Evolutionary conservation across 306 rosid species (phyloP).

Genomic region (Vicia villosa): DNA sequence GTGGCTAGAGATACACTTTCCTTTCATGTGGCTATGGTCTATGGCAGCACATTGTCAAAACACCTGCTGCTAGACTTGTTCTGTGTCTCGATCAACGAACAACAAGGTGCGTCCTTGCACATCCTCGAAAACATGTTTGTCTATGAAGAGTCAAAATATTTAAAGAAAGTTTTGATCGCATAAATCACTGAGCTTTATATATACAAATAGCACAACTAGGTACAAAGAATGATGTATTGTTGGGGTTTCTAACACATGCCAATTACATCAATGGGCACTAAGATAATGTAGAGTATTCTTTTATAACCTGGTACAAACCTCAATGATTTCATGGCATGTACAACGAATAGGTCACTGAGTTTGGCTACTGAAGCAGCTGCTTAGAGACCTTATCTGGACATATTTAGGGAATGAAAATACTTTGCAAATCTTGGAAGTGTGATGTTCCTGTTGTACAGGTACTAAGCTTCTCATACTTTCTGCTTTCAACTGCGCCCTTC

Average conservation of each 20-base stretch:
- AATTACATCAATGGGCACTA: slow-evolving; percentile 11
- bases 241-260: slow-evolving; percentile 10
- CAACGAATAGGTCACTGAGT: slow-evolving; percentile 14
- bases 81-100: background rate
- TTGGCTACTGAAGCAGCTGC: slow-evolving; percentile 43
- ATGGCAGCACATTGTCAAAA: background rate
- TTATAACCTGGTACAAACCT: slow-evolving; percentile 1
- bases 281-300: slow-evolving; percentile 2
- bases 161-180: background rate
- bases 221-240: slow-evolving; percentile 25
- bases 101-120: background rate
- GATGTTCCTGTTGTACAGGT: slow-evolving; percentile 35
- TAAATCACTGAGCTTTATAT: slow-evolving; percentile 19
- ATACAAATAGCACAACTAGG: slow-evolving; percentile 23
- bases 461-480: slow-evolving; percentile 65
- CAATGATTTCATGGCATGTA: background rate
- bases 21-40: background rate
- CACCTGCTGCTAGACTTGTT: background rate
- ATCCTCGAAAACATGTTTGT: background rate
- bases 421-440: slow-evolving; percentile 29
- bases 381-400: slow-evolving; percentile 36
- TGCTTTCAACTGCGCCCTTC: slow-evolving; percentile 73
- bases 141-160: background rate
- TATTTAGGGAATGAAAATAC: slow-evolving; percentile 41
- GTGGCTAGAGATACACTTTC: background rate